These are phyloP conservation scores for Podospora didyma DNA, from an alignment of 495 filamentous ascomycete species.

Conservation along the genomic window DNA sequence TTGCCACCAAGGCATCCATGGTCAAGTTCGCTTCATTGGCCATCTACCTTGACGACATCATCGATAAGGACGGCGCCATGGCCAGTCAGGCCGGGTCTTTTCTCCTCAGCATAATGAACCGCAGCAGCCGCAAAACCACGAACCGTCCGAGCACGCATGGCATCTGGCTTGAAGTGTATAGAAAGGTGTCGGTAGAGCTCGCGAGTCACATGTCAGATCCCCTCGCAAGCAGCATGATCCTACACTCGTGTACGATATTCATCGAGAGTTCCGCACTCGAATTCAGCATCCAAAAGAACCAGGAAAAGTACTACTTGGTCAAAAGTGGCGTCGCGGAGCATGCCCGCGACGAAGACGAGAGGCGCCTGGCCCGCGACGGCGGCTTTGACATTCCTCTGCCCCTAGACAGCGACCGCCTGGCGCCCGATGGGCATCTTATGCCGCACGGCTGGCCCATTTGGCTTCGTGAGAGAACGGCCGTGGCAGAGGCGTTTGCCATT, in stretches of 20 bases:
- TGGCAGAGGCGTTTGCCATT: slow-evolving; percentile 7
- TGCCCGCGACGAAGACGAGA: not conserved
- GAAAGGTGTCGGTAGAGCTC: slow-evolving; percentile 3
- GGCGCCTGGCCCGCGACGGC: not conserved
- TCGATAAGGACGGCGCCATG: slow-evolving; percentile 6
- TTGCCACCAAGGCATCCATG: slow-evolving; percentile 8
- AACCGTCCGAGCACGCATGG: not conserved
- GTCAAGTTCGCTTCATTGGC: slow-evolving; percentile 5
- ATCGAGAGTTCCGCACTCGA: slow-evolving; percentile 9
- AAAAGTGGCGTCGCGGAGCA: slow-evolving; percentile 1
- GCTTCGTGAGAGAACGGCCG: slow-evolving; percentile 6
- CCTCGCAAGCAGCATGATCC: slow-evolving; percentile 9
- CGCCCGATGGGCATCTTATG: not conserved
- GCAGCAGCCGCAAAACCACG: not conserved
- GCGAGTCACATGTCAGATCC: slow-evolving; percentile 9
- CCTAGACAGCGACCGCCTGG: slow-evolving; percentile 2
- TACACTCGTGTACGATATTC: slow-evolving; percentile 10
- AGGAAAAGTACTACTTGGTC: slow-evolving; percentile 1
- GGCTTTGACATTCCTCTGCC: slow-evolving; percentile 7
- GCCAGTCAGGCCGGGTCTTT: slow-evolving; percentile 9
- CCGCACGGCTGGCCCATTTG: slow-evolving; percentile 8
- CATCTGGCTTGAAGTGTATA: slow-evolving; percentile 7
- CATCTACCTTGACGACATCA: slow-evolving; percentile 10
- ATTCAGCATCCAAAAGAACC: slow-evolving; percentile 7
- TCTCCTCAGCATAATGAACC: slow-evolving; percentile 1